phyloP scores from a whole-genome alignment of 2,329 filamentous ascomycete genomes.

The Sporothrix phasma region DNA sequence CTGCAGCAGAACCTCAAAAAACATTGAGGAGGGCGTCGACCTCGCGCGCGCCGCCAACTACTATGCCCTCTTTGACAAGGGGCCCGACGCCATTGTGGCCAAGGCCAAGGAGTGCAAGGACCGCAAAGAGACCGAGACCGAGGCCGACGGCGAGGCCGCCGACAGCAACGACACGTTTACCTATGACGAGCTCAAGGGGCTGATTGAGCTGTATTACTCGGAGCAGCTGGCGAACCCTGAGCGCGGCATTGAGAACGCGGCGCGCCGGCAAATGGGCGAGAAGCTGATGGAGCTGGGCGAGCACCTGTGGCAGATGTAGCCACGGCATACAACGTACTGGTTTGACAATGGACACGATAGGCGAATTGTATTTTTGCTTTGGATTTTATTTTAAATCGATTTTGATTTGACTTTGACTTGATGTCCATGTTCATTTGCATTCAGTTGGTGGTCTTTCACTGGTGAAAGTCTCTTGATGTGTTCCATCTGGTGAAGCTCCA shows the following conservation, averaged over 20 bases:
- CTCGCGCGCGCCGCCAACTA: conserved; percentile 56
- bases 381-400: too few relatives aligned
- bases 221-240: conserved; percentile 56
- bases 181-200: conserved; percentile 56
- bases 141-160: conserved; percentile 17
- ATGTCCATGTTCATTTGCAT: too few relatives aligned
- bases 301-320: conserved; percentile 55
- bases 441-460: too few relatives aligned
- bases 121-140: conserved; percentile 29
- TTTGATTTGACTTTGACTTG: too few relatives aligned
- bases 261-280: conserved; percentile 60
- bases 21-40: conserved; percentile 64
- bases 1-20: conserved; percentile 95
- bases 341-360: not conserved
- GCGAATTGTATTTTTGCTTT: too few relatives aligned
- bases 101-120: conserved; percentile 44
- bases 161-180: conserved; percentile 38
- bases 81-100: conserved; percentile 54
- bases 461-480: too few relatives aligned
- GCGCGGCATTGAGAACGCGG: conserved; percentile 56
- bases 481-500: too few relatives aligned
- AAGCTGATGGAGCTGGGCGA: conserved; percentile 63
- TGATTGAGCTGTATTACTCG: conserved; percentile 59
- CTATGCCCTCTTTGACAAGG: conserved; percentile 57
- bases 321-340: too few relatives aligned